Evolutionary conservation across 106 monocot species (phyloP), one percentile per base, ranked within the genome.

Genomic region (Chionographis japonica): DNA sequence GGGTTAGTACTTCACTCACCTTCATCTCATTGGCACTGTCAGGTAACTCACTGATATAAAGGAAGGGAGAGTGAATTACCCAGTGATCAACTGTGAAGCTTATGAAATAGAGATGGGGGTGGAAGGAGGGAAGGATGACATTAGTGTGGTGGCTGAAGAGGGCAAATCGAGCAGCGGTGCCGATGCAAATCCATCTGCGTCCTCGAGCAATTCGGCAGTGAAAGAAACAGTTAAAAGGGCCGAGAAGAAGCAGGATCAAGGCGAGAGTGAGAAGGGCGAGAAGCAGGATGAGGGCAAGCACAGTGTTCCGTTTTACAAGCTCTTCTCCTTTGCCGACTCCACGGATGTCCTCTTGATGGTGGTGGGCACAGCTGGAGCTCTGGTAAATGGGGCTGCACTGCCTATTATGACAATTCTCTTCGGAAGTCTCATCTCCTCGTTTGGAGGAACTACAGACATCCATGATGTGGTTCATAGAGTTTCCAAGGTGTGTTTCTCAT

Each of bases 331-430:
- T 40, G 88, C 88, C 6, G 88, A 88, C 60, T 75, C 78, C 6
- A 72, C 27, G 17, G 88, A 88, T 75, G 16, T 61, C n/a, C 4
- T 80, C 37, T 59, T 88, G 63, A 88, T 88, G 88, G 18, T 66
- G 17, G 27, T 75, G 15, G 88, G 88, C 9, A 58, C 84, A 8
- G 36, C 66, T 4, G 88, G 80, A 50, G 77, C 84, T 2, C 3
- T 84, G 46, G 83, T 56, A 19, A 88, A 88, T 72, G 88, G 88
- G 52, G 68, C 63, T 19, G 71, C 80, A 3, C 15, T 81, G 68
- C 88, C 88, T 36, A 63, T 88, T 40, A 88, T 84, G 84, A 78
- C 83, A 9, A 68, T 88, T 52, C 71, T 88, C 3, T 88, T 88
- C 49, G 88, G 88, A 38, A 66, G 75, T 38, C 19, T 88, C 42